phyloP scores from a whole-genome alignment of 2,329 filamentous ascomycete genomes.

The Trichoderma atrobrunneum region DNA sequence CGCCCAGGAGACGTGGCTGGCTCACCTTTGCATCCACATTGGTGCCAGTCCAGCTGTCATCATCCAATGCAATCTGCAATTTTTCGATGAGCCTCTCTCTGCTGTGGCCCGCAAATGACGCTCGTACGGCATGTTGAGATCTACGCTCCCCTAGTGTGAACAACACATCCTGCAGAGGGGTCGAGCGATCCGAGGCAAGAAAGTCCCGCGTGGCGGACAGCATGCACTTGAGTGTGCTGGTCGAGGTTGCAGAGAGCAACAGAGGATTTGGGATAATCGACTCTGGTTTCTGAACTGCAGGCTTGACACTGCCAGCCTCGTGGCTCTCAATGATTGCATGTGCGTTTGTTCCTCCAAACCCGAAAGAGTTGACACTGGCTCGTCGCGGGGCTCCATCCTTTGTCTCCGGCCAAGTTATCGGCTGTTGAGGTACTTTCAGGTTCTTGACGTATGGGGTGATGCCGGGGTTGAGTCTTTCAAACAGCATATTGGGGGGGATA shows the following conservation, averaged over 20 bases:
- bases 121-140: neutral
- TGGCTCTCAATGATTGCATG: constrained; percentile 39
- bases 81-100: neutral
- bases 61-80: neutral
- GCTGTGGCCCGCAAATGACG: neutral
- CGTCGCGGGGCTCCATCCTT: constrained; percentile 16
- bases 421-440: constrained; percentile 21
- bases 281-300: neutral
- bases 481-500: constrained; percentile 33
- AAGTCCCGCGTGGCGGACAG: neutral
- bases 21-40: neutral
- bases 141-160: neutral
- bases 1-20: neutral
- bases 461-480: constrained; percentile 30
- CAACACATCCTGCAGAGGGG: neutral
- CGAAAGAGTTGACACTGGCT: constrained; percentile 33
- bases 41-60: neutral
- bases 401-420: constrained; percentile 26
- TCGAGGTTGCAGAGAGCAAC: neutral
- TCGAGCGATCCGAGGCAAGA: neutral
- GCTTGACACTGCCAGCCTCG: neutral
- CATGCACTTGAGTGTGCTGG: neutral
- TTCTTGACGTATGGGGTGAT: constrained; percentile 27
- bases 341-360: constrained; percentile 45
- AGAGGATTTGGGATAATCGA: neutral